Evolutionary conservation across 2,329 filamentous ascomycete species (phyloP).

Genomic region (Chaetothyriales sp.): DNA sequence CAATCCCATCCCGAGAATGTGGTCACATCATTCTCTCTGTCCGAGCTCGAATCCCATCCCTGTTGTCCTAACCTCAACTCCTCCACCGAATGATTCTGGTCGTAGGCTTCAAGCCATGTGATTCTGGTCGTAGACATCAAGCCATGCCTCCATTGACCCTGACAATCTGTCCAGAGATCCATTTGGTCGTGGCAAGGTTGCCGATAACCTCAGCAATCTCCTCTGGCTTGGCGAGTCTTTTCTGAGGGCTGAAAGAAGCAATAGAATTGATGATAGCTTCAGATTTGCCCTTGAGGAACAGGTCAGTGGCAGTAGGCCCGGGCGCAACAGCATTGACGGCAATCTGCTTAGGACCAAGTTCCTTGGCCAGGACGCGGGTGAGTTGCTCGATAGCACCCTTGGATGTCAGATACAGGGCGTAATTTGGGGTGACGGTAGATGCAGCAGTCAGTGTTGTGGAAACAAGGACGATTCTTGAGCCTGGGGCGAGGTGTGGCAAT

Average conservation of each 20-base stretch:
- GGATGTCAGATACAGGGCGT: slow-evolving; percentile 39
- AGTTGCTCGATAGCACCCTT: slow-evolving; percentile 49
- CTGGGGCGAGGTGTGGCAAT: slow-evolving; percentile 35
- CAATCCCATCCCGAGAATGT: no score
- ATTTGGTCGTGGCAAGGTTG: slow-evolving; percentile 28
- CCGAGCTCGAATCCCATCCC: no score
- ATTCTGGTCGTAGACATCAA: no score
- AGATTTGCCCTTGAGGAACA: slow-evolving; percentile 39
- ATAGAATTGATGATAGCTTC: slow-evolving; percentile 33
- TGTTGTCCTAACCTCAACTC: no score
- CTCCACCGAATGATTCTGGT: background rate
- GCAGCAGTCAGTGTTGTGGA: slow-evolving; percentile 30
- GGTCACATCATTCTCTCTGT: no score
- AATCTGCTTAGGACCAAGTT: slow-evolving; percentile 35
- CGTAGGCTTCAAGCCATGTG: no score
- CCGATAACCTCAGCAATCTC: slow-evolving; percentile 36
- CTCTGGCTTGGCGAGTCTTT: slow-evolving; percentile 33
- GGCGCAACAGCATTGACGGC: slow-evolving; percentile 38
- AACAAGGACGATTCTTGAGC: slow-evolving; percentile 38
- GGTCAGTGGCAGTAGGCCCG: slow-evolving; percentile 40
- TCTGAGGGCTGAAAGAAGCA: slow-evolving; percentile 28
- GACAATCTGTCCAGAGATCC: slow-evolving; percentile 35
- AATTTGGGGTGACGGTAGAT: slow-evolving; percentile 29
- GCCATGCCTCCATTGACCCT: slow-evolving; percentile 30
- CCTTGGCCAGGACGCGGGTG: slow-evolving; percentile 40